Evolutionary conservation across 2,329 filamentous ascomycete genomes (phyloP).

Genomic region (Diaporthe citrichinensis): DNA sequence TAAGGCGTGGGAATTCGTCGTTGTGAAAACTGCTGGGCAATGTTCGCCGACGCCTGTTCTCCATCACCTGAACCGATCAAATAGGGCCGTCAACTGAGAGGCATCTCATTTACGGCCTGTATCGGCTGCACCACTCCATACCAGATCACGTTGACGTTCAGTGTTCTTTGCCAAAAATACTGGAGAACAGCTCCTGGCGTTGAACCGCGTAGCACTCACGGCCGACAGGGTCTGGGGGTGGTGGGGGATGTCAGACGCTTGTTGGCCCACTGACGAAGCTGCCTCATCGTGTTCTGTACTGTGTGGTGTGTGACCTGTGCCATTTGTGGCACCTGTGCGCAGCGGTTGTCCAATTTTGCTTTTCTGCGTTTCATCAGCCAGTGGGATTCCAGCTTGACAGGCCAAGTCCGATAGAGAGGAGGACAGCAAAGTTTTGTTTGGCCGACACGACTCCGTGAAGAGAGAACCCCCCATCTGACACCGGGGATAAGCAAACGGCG

Average conservation of each 20-base stretch:
- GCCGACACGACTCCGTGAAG: conserved; percentile 16
- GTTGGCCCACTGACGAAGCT: background rate
- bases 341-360: background rate
- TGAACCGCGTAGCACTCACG: background rate
- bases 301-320: background rate
- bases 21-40: background rate
- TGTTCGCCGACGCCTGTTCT: background rate
- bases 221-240: background rate
- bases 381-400: conserved; percentile 1
- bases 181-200: conserved; percentile 2
- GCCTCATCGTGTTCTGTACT: background rate
- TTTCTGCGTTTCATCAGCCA: conserved; percentile 12
- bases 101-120: background rate
- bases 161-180: background rate
- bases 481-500: conserved; percentile 15
- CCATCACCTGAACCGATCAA: background rate
- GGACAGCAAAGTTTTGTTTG: conserved; percentile 28
- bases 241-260: background rate
- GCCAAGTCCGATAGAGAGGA: conserved; percentile 10
- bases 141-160: background rate
- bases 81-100: background rate
- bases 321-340: conserved; percentile 17
- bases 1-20: background rate
- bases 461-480: conserved; percentile 24
- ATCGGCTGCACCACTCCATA: background rate